phyloP scores from a whole-genome alignment of 306 rosid species.

The Citrullus colocynthis region DNA sequence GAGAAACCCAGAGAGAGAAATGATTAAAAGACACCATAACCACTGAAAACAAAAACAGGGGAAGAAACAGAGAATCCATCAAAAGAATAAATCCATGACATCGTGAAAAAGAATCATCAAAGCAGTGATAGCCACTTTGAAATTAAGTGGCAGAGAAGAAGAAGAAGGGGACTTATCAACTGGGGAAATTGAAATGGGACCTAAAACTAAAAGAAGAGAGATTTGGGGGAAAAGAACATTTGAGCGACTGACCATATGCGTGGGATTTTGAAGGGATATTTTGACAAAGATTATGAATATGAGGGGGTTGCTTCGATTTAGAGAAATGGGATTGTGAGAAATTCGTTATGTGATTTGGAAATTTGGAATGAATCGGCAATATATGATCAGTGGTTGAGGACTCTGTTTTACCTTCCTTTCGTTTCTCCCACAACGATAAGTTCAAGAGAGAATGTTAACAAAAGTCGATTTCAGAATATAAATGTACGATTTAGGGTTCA shows the following conservation, averaged over 20 bases:
- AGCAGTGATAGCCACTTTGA: constrained; percentile 40
- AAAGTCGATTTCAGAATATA: not conserved
- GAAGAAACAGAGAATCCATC: constrained; percentile 2
- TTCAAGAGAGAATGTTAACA: not conserved
- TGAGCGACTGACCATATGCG: constrained; percentile 41
- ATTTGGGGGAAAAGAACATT: constrained; percentile 51
- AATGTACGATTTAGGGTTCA: not conserved
- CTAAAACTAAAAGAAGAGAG: constrained; percentile 21
- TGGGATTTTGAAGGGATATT: constrained; percentile 9
- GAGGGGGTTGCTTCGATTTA: constrained; percentile 49
- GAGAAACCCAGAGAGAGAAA: constrained; percentile 22
- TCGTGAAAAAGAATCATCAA: constrained; percentile 30
- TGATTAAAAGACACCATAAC: constrained; percentile 25
- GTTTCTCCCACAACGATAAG: not conserved
- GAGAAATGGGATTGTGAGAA: not conserved
- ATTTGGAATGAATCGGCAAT: no score
- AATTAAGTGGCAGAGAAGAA: constrained; percentile 18
- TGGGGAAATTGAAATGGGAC: constrained; percentile 52
- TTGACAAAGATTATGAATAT: not conserved
- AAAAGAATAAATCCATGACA: constrained; percentile 14
- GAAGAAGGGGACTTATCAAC: constrained; percentile 20
- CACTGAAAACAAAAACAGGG: constrained; percentile 25
- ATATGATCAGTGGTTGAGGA: not conserved
- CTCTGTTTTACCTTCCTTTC: not conserved
- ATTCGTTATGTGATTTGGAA: not conserved